Base-by-base conservation (phyloP, 2,329 filamentous ascomycete genomes). In the Verruconis gallopava region DNA sequence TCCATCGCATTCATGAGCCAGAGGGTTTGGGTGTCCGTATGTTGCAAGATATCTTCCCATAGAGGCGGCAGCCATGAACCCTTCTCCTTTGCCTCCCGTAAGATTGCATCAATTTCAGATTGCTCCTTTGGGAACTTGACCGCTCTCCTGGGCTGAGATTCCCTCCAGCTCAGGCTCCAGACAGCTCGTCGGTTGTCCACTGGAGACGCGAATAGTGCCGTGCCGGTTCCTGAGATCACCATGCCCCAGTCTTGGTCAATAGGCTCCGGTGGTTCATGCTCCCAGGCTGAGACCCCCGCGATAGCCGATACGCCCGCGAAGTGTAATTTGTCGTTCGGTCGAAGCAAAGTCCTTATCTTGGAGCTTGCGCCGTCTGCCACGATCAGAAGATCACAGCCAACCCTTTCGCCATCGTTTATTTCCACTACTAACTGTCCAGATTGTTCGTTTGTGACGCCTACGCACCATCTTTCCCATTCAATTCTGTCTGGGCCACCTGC, bases 171-270 rank as follows among this genome's bases (percentile, higher is more conserved):
- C 12, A 71, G 40, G 6, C 53, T 56, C 68, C 68, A 72, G 0
- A 68, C 49, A 2, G 65, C 50, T 4, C 55, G 57, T 1, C 55
- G 48, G 19, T 60, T 45, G 45, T 69, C 65, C 4, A 67, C 54
- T 0, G 67, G 64, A 1, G 65, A 65, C 32, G 64, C 55, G 50
- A 71, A 69, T 39, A 66, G 62, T 2, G 59, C 58, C 0, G 59
- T 51, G 0, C 66, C 68, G 2, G 37, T n/a, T 4, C 51, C 50
- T 11, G 45, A 46, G n/a, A 51, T 40, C 5, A 46, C 40, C 3
- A 43, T 43, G 21, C 51, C 51, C 37, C 47, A 54, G 21, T 49
- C 44, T 18, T 46, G 22, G 13, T 32, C 22, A n/a, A 46, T 30
- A 2, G 21, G 36, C 12, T 34, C 21, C 17, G 41, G 43, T 30